phyloP scores from a whole-genome alignment of 805 yeast species.

The Cyberlindnera petersonii region DNA sequence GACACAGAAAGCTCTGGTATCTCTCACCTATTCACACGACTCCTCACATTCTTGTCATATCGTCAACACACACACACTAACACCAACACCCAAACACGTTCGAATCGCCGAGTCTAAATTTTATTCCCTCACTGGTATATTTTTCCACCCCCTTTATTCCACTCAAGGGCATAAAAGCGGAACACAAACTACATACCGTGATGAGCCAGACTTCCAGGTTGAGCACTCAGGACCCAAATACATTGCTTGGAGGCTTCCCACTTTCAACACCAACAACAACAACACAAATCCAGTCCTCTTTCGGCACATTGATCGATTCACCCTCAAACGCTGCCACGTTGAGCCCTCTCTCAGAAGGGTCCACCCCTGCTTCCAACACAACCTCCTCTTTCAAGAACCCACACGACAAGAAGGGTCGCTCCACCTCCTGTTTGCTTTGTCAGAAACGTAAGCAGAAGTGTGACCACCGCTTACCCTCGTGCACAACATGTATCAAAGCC shows the following conservation, averaged over 20 bases:
- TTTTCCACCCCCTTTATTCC: not conserved
- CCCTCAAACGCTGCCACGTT: not conserved
- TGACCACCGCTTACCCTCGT: conserved; percentile 60
- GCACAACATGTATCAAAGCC: conserved; percentile 64
- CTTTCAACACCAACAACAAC: conserved; percentile 2
- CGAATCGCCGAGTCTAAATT: conserved; percentile 6
- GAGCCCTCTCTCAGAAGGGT: conserved; percentile 2
- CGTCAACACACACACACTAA: too few species aligned
- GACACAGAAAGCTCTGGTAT: too few species aligned
- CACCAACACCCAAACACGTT: too few species aligned
- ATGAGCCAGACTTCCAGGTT: conserved; percentile 2
- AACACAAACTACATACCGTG: not conserved
- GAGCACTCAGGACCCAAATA: conserved; percentile 6
- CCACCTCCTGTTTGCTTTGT: conserved; percentile 53
- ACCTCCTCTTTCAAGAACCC: conserved; percentile 18
- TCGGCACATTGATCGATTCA: not conserved
- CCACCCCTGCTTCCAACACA: conserved; percentile 8
- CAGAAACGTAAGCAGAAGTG: conserved; percentile 60
- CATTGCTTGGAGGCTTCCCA: conserved; percentile 11
- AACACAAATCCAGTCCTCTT: not conserved
- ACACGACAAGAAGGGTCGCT: conserved; percentile 49
- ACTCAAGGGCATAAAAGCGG: not conserved
- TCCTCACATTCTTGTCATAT: too few species aligned
- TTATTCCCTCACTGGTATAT: too few species aligned
- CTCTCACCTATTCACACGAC: not conserved